phyloP scores from a whole-genome alignment of 495 filamentous ascomycete genomes.

The Penicillium paxilli region DNA sequence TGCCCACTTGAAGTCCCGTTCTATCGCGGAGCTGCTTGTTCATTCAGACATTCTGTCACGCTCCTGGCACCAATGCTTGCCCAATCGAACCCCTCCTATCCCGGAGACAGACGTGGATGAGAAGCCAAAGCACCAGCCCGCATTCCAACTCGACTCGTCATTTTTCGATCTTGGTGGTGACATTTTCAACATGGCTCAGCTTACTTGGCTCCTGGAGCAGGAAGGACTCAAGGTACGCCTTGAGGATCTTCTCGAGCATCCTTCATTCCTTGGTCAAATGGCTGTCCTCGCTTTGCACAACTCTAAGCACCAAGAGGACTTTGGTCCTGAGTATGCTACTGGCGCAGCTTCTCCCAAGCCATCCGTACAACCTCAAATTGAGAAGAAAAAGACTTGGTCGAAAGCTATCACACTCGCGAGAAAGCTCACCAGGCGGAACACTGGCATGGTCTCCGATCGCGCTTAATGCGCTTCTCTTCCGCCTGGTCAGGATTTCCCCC shows the following conservation, averaged over 20 bases:
- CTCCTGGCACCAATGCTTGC: constrained; percentile 53
- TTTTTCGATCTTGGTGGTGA: constrained; percentile 58
- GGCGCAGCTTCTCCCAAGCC: constrained; percentile 13
- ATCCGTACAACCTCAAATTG: constrained; percentile 6
- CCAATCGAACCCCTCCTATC: constrained; percentile 15
- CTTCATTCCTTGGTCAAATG: constrained; percentile 52
- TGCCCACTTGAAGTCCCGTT: constrained; percentile 41
- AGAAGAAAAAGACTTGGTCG: constrained; percentile 32
- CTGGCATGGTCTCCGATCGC: constrained; percentile 12
- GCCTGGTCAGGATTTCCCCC: not conserved
- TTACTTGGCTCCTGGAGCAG: constrained; percentile 48
- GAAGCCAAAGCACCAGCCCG: constrained; percentile 9
- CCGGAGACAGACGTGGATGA: constrained; percentile 6
- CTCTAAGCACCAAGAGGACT: constrained; percentile 24
- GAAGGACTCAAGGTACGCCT: constrained; percentile 50
- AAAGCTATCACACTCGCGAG: constrained; percentile 34
- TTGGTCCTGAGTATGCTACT: constrained; percentile 14
- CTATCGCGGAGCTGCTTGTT: constrained; percentile 46
- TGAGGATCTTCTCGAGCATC: constrained; percentile 51
- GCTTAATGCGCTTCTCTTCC: constrained; percentile 15
- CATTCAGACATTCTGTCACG: constrained; percentile 48
- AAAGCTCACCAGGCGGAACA: constrained; percentile 30
- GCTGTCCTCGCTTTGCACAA: constrained; percentile 42
- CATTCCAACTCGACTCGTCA: constrained; percentile 46
- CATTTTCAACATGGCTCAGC: constrained; percentile 50